Conservation (phyloP, 805 yeast genomes). For the Spathaspora girioi region DNA sequence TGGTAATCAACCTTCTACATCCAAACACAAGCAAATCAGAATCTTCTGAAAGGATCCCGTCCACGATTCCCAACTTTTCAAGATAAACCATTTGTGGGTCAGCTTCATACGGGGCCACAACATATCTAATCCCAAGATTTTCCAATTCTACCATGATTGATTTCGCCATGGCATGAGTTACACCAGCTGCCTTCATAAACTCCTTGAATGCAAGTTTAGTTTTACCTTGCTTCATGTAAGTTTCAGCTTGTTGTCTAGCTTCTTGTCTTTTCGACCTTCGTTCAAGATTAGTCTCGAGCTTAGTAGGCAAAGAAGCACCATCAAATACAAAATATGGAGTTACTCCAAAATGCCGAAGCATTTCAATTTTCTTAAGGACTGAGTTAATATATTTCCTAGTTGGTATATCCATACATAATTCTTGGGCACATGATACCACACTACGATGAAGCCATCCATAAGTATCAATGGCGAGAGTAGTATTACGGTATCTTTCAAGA, state of each 20-base stretch:
- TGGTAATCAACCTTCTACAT: conserved; percentile 69
- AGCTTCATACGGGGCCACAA: conserved; percentile 98
- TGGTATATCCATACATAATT: conserved; percentile 65
- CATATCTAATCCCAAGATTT: conserved; percentile 52
- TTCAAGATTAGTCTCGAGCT: conserved; percentile 66
- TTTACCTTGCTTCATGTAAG: conserved; percentile 50
- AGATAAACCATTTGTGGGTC: conserved; percentile 94
- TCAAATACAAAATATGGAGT: conserved; percentile 89
- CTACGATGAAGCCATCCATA: conserved; percentile 96
- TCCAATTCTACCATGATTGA: conserved; percentile 72
- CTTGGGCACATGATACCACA: conserved; percentile 77
- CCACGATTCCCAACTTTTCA: conserved; percentile 68
- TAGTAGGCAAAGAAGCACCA: conserved; percentile 82
- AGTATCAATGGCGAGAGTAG: conserved; percentile 87
- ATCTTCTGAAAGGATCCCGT: conserved; percentile 90
- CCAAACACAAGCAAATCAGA: conserved; percentile 92
- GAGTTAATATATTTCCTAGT: conserved; percentile 72
- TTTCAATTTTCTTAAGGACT: conserved; percentile 59
- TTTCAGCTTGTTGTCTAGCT: conserved; percentile 55
- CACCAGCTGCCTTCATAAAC: conserved; percentile 77
- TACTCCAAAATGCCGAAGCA: conserved; percentile 66
- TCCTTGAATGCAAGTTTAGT: conserved; percentile 58
- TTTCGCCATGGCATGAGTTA: conserved; percentile 89
- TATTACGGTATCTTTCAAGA: conserved; percentile 62
- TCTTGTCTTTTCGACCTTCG: conserved; percentile 55